Conservation (phyloP, 2,329 filamentous ascomycete genomes). For the Colletotrichum sp. region DNA sequence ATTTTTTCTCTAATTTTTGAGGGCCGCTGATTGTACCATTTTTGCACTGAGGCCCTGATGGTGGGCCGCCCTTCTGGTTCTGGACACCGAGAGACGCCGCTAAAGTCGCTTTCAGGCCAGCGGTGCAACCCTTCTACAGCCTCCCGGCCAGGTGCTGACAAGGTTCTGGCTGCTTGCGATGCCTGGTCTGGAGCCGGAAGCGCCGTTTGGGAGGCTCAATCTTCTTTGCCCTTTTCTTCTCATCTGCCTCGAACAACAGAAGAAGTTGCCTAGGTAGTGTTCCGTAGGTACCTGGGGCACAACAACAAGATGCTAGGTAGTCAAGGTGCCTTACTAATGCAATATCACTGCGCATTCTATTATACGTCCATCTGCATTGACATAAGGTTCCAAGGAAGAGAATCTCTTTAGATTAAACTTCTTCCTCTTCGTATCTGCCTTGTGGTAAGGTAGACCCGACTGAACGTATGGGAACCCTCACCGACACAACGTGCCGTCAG, state of each 20-base stretch:
- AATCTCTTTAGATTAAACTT: background rate
- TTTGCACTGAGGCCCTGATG: background rate
- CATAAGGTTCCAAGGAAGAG: background rate
- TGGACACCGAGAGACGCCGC: conserved; percentile 14
- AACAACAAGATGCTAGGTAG: background rate
- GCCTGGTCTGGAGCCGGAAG: background rate
- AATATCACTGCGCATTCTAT: background rate
- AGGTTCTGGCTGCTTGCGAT: conserved; percentile 4
- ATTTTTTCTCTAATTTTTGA: background rate
- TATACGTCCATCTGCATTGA: background rate
- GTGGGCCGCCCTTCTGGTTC: conserved; percentile 7
- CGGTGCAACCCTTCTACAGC: conserved; percentile 4
- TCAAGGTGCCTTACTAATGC: background rate
- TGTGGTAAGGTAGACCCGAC: background rate
- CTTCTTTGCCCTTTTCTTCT: background rate
- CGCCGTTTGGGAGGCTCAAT: conserved; percentile 3
- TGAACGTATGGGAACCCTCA: background rate
- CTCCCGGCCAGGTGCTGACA: background rate
- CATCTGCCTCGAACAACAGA: background rate
- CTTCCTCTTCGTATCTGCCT: background rate
- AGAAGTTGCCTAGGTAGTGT: background rate
- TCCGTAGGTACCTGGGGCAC: background rate
- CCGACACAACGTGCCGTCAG: background rate
- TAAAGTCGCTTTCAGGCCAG: background rate
- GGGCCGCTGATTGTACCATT: conserved; percentile 9